Percentiles rank a stretch among this genome's conserved stretches.
phyloP scores from a whole-genome alignment of 805 yeast genomes.

The Kodamaea hsintzibuensis region DNA sequence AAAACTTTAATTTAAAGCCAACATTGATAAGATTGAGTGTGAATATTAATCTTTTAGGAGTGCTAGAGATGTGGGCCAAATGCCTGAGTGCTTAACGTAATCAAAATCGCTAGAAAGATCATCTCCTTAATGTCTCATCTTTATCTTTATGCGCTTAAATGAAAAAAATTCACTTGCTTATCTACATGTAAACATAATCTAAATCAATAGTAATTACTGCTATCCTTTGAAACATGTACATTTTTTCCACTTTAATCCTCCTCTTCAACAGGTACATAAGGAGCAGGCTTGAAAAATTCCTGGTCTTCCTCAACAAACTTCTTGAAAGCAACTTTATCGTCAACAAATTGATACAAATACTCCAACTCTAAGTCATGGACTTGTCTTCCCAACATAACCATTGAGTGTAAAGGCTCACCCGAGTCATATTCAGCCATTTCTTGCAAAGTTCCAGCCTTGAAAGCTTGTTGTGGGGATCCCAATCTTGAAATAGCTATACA shows the following conservation, averaged over 20 bases:
- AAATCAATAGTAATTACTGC: not conserved
- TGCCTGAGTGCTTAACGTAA: too few relatives aligned
- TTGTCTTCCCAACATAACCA: slow-evolving; percentile 87
- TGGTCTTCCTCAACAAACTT: slow-evolving; percentile 49
- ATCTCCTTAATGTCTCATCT: too few relatives aligned
- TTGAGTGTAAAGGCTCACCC: slow-evolving; percentile 93
- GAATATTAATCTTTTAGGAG: too few relatives aligned
- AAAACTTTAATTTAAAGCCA: too few relatives aligned
- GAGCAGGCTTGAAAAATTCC: slow-evolving; percentile 72
- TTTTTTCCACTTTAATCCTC: slow-evolving; percentile 18
- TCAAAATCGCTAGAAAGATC: too few relatives aligned
- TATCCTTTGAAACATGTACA: not conserved
- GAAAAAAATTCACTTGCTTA: too few relatives aligned
- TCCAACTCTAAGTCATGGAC: slow-evolving; percentile 93
- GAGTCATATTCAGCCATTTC: slow-evolving; percentile 82
- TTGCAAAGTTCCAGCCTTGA: slow-evolving; percentile 80
- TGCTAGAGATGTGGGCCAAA: too few relatives aligned
- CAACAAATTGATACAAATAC: slow-evolving; percentile 74
- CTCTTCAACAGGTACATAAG: slow-evolving; percentile 53
- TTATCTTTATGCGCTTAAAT: too few relatives aligned
- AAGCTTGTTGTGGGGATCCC: slow-evolving; percentile 81
- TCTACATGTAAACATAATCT: too few relatives aligned
- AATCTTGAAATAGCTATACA: slow-evolving; percentile 91
- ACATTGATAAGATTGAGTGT: too few relatives aligned
- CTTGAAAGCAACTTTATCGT: slow-evolving; percentile 53